Evolutionary conservation across 1,284 basidiomycete genomes (phyloP), one percentile per base, ranked within the genome.

Genomic region (Rhodotorula sp.): DNA sequence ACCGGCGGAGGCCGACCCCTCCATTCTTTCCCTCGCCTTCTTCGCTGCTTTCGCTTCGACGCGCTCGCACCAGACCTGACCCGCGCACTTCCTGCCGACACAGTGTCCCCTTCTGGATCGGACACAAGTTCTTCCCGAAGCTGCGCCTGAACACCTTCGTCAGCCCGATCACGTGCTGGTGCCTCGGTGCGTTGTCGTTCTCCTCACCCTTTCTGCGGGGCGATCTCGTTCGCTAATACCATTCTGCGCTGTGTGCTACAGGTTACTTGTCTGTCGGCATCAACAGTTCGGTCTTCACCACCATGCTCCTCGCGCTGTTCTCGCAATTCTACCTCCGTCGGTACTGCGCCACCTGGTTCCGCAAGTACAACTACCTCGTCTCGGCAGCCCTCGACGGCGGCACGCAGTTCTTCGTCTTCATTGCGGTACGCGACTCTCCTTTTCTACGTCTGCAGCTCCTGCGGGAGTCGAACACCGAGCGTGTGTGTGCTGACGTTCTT

Each of bases 81-180:
- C 23, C 49, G 23, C 49, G 20, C 23, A 5, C 49, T 51, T 51
- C 23, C 20, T 51, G 20, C 49, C 20, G 20, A 23, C 20, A 18
- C 18, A 23, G 26, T 12, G 82, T 87, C 69, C 86, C 87, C 0
- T 81, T 89, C 29, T 89, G 87, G 76, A 83, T 86, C 1, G 69
- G 83, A 66, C 86, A 86, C 79, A 79, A 81, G 46, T 79, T 82
- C 73, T 87, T 80, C 81, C 86, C 87, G 8, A 84, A 84, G n/a
- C 58, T 43, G 23, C 64, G 67, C 14, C 70, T 77, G 52, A 64
- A 78, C 65, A 70, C 67, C 18, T 48, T 80, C 52, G 65, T 72
- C 49, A 68, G 72, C 1, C 77, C 77, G 20, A 71, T 78, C 52
- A 70, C 64, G 23, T 73, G 71, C 63, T 77, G 69, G 70, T 69